Base-by-base conservation (phyloP, 1,284 basidiomycete species). In the Boletus calvinii region DNA sequence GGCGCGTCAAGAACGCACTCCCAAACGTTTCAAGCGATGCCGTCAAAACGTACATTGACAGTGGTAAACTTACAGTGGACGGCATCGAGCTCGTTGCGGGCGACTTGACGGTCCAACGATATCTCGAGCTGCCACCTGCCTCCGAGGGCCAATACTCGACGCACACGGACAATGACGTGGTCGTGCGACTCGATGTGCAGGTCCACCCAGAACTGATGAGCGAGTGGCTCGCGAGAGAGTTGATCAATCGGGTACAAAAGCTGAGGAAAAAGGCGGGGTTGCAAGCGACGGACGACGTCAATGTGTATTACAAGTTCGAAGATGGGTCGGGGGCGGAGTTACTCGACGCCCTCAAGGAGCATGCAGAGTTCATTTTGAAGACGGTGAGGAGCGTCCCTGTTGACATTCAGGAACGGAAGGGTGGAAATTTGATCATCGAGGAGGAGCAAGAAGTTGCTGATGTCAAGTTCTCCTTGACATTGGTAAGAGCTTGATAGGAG, bases 211-310 rank as follows among this genome's bases (percentile, higher is more conserved):
- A 97, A 62, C 81, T 99, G 51, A 85, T 89, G 71, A 79, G 84
- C 53, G 91, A 98, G 74, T 94, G 93, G 73, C 79, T 95, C 35
- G 87, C 93, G 41, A 83, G 97, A 46, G 94, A 97, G 70, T 73
- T 98, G 58, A 90, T 92, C 60, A 97, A 97, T 65, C 89, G 96
- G 48, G 89, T 99, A 45, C 97, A 99, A 77, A 93, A 94, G 68
- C 76, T 98, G 60, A 81, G 97, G 60, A 99, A 99, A 76, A 93
- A 94, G 71, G 94, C 94, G 1, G 94, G 94, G 2, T 76, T 99
- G 59, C 92, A 94, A 70, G 88, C 94, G 24, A 95, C 94, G 11
- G 97, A 99, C 69, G 93, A 97, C 66, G 86, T 98, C 39, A 83
- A 93, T 52, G 84, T 98, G 38, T 96, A 87, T 74, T 96, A 96